Conservation (phyloP, 2,329 filamentous ascomycete species). For the Bipolaris oryzae region DNA sequence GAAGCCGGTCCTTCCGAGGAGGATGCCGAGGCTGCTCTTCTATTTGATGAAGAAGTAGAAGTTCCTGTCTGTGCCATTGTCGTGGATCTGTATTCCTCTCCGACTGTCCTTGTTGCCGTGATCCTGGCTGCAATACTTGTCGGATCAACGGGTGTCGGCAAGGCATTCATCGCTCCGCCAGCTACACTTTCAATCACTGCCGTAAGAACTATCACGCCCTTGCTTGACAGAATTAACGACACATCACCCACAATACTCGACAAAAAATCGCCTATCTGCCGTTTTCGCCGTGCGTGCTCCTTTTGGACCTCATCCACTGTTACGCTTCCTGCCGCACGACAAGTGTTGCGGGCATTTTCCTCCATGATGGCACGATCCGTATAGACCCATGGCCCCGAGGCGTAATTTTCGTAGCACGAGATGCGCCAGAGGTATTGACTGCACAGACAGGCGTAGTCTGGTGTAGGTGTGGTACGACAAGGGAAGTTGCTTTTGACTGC, state of each 20-base stretch:
- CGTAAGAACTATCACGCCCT: too few relatives aligned
- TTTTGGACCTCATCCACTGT: constrained; percentile 4
- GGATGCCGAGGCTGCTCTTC: too few relatives aligned
- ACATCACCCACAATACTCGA: constrained; percentile 19
- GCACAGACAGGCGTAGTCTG: constrained; percentile 16
- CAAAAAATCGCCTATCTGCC: constrained; percentile 17
- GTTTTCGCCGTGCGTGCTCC: constrained; percentile 8
- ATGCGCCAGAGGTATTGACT: constrained; percentile 22
- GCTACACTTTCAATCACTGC: too few relatives aligned
- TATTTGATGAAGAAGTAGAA: too few relatives aligned
- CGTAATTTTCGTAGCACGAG: constrained; percentile 21
- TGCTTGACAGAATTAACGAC: not conserved
- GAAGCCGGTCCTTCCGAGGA: too few relatives aligned
- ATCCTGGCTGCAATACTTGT: too few relatives aligned
- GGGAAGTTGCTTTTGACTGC: constrained; percentile 15
- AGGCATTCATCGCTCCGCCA: too few relatives aligned
- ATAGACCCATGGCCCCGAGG: constrained; percentile 4
- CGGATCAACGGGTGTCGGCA: too few relatives aligned
- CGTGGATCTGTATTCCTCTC: too few relatives aligned
- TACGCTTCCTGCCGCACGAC: constrained; percentile 17
- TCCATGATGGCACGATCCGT: constrained; percentile 2
- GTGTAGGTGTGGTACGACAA: not conserved
- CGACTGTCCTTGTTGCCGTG: too few relatives aligned
- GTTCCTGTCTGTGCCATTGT: too few relatives aligned
- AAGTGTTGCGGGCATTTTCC: not conserved